Conservation (phyloP, 2,329 filamentous ascomycete species). For the Talaromyces islandicus region DNA sequence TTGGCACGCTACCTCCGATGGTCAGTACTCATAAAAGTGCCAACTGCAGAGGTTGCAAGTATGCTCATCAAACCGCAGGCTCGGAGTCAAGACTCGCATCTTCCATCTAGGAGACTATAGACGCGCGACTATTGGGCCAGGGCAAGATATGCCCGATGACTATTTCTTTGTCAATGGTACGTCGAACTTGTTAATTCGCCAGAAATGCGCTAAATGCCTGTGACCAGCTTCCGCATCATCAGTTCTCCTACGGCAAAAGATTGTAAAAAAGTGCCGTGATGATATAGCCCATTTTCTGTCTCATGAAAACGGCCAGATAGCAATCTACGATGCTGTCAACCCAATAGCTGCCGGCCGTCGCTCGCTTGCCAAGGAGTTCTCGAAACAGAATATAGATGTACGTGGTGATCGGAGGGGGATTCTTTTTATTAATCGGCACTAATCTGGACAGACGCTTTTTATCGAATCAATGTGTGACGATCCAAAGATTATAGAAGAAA, state of each 20-base stretch:
- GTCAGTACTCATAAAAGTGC: constrained; percentile 37
- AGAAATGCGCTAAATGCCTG: background rate
- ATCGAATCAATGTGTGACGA: constrained; percentile 95
- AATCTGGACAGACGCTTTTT: constrained; percentile 69
- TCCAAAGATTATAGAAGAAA: constrained; percentile 88
- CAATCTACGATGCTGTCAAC: constrained; percentile 98
- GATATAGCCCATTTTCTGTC: constrained; percentile 96
- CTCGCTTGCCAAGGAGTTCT: constrained; percentile 87
- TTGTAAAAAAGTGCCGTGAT: constrained; percentile 92
- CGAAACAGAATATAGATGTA: constrained; percentile 93
- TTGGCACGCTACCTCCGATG: constrained; percentile 91
- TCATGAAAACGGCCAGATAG: constrained; percentile 95
- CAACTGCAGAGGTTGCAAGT: background rate
- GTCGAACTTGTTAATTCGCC: constrained; percentile 3
- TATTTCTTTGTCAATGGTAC: constrained; percentile 89
- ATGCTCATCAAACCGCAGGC: constrained; percentile 44
- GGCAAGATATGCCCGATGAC: constrained; percentile 82
- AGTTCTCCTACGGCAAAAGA: constrained; percentile 92
- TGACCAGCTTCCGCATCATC: constrained; percentile 68
- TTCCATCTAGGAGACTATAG: constrained; percentile 97
- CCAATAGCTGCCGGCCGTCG: constrained; percentile 75
- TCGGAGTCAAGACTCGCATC: constrained; percentile 95
- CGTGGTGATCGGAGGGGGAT: constrained; percentile 14
- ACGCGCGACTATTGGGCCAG: constrained; percentile 78
- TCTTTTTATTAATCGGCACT: background rate